Conservation (phyloP, 768 basidiomycete species). For the Hortiboletus flavorubellus region DNA sequence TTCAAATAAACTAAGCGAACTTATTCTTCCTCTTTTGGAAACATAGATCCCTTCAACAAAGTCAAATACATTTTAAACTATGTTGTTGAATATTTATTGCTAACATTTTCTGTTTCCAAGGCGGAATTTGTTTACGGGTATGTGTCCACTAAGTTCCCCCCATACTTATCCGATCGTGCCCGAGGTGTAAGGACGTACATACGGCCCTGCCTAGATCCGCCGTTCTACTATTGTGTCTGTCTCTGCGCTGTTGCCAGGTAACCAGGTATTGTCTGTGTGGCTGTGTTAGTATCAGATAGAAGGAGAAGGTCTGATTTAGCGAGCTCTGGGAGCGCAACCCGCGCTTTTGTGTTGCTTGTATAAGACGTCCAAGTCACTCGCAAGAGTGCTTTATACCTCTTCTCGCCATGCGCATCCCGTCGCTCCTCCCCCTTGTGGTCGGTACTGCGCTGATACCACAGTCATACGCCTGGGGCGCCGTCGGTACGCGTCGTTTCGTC, state of each 20-base stretch:
- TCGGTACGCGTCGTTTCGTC: slow-evolving; percentile 24
- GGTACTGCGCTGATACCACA: slow-evolving; percentile 22
- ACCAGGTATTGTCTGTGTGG: neutral
- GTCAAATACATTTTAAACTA: no score
- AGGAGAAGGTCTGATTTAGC: slow-evolving; percentile 8
- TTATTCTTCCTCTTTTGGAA: no score
- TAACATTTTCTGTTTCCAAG: no score
- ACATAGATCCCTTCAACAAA: no score
- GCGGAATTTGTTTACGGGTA: no score
- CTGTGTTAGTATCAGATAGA: neutral
- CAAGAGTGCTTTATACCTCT: slow-evolving; percentile 1
- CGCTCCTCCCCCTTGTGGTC: slow-evolving; percentile 10
- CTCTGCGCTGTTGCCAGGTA: neutral
- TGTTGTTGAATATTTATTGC: no score
- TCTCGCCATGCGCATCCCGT: slow-evolving; percentile 17
- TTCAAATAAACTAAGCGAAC: no score
- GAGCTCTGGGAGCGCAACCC: neutral
- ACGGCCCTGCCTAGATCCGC: no score
- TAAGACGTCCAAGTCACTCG: neutral
- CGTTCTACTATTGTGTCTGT: neutral
- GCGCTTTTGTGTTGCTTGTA: neutral
- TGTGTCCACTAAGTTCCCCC: no score
- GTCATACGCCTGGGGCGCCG: slow-evolving; percentile 39
- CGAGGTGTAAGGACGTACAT: no score
- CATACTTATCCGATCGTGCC: no score